Base-by-base conservation (phyloP, 345 rosid species). In the Boechera divaricarpa region DNA sequence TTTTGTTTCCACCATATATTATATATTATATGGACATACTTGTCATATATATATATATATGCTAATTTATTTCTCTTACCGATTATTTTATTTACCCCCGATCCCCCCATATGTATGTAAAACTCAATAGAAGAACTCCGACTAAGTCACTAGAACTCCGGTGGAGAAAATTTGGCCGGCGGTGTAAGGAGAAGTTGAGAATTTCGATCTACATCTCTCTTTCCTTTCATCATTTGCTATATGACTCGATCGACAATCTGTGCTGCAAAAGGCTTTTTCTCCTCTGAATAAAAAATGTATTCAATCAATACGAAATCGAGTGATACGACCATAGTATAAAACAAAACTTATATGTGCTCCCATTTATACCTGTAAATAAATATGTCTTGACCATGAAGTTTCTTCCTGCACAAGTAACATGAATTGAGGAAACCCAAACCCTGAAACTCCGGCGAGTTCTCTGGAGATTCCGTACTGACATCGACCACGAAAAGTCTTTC, bases 231-330 rank as follows among this genome's bases (percentile, higher is more conserved):
- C 93, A 48, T 67, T 83, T 64, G 70, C 75, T 68, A 92, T 90
- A 32, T 89, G 91, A 54, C 74, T 78, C 10, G 93, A 88, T 60
- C 97, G 77, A 74, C 98, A 94, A 70, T 90, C 97, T 5, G 72
- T 54, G 82, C 97, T 93, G 42, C 96, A 93, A 77, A 89, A 94
- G 0, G 85, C 98, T 33, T 86, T 91, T 82, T 94, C 98, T 32
- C 98, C 97, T 72, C 95, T 94, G 86, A 74, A 18, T 2, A 15
- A 58, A 10, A 29, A 13, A 6, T 6, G 26, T 10, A 35, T 18
- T 18, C 0, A 24, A 56, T 74, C 60, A 74, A 48, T 41, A 61
- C 26, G 0, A 52, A 18, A 16, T 42, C 39, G 15, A 58, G 1
- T 10, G 36, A 7, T 24, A 12, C 11, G 28, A n/a, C 6, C 18